phyloP scores from a whole-genome alignment of 805 yeast species.

The Wickerhamiella vanderwaltii region DNA sequence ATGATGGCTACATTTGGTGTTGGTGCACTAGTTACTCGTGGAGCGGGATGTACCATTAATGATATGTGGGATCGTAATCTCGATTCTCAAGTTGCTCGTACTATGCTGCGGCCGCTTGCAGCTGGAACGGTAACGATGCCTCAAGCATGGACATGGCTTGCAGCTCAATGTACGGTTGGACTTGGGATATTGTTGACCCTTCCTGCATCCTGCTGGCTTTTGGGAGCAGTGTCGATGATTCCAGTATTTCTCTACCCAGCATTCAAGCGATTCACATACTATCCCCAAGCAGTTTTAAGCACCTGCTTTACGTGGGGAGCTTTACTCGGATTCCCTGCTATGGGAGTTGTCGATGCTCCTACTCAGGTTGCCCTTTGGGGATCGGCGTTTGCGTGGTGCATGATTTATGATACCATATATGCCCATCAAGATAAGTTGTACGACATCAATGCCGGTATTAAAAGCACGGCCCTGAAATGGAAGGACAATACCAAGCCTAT shows the following conservation, averaged over 20 bases:
- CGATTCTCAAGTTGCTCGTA: conserved; percentile 77
- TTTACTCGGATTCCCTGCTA: conserved; percentile 86
- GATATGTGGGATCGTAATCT: conserved; percentile 76
- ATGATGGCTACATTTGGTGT: conserved; percentile 61
- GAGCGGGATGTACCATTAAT: conserved; percentile 95
- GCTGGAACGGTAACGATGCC: conserved; percentile 62
- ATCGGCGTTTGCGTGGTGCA: conserved; percentile 80
- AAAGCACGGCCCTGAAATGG: conserved; percentile 94
- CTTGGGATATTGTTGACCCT: conserved; percentile 55
- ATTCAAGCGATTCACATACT: conserved; percentile 88
- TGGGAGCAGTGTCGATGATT: conserved; percentile 72
- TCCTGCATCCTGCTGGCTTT: conserved; percentile 68
- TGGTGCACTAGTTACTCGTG: conserved; percentile 88
- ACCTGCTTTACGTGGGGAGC: conserved; percentile 93
- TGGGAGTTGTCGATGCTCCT: conserved; percentile 68
- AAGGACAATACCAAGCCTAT: conserved; percentile 64
- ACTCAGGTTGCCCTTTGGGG: conserved; percentile 69
- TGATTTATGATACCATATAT: conserved; percentile 90
- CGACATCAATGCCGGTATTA: conserved; percentile 82
- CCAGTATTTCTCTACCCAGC: conserved; percentile 81
- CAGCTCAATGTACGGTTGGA: conserved; percentile 64
- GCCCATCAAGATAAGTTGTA: conserved; percentile 94
- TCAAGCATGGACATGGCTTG: conserved; percentile 60
- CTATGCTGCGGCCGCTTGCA: conserved; percentile 86
- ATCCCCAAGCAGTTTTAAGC: conserved; percentile 78